phyloP scores from a whole-genome alignment of 768 basidiomycete species.

The Suillus subluteus region DNA sequence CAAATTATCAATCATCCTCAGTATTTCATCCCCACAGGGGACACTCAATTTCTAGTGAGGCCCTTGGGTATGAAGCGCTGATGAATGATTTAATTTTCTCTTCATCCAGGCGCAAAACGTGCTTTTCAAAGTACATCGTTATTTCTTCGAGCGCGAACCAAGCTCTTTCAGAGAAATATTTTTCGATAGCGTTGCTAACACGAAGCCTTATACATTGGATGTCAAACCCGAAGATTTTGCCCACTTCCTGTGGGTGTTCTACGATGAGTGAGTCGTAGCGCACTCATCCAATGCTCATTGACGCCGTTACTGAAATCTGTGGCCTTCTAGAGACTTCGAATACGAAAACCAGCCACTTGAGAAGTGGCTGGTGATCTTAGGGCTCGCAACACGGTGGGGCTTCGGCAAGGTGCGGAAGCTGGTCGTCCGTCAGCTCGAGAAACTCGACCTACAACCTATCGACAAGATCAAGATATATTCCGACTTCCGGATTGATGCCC shows the following conservation, averaged over 20 bases:
- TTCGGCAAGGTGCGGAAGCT: slow-evolving; percentile 54
- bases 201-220: slow-evolving; percentile 23
- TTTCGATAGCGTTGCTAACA: not conserved
- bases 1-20: slow-evolving; percentile 31
- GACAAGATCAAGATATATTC: slow-evolving; percentile 64
- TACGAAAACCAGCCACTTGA: slow-evolving; percentile 52
- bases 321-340: slow-evolving; percentile 49
- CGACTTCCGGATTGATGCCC: slow-evolving; percentile 47
- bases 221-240: slow-evolving; percentile 45
- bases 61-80: not conserved
- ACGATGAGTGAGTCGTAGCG: slow-evolving; percentile 49
- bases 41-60: slow-evolving; percentile 55
- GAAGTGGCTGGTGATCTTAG: slow-evolving; percentile 59
- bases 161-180: slow-evolving; percentile 33
- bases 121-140: slow-evolving; percentile 37
- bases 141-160: slow-evolving; percentile 43
- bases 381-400: slow-evolving; percentile 56
- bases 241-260: slow-evolving; percentile 56
- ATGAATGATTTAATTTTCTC: not conserved
- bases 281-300: not conserved
- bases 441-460: slow-evolving; percentile 47
- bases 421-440: slow-evolving; percentile 59
- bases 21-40: slow-evolving; percentile 59
- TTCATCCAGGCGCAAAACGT: slow-evolving; percentile 36
- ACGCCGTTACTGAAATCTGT: not conserved